These are phyloP conservation scores for Tillandsia leiboldiana DNA, from an alignment of 176 grass and related monocot species.

Conservation along the genomic window DNA sequence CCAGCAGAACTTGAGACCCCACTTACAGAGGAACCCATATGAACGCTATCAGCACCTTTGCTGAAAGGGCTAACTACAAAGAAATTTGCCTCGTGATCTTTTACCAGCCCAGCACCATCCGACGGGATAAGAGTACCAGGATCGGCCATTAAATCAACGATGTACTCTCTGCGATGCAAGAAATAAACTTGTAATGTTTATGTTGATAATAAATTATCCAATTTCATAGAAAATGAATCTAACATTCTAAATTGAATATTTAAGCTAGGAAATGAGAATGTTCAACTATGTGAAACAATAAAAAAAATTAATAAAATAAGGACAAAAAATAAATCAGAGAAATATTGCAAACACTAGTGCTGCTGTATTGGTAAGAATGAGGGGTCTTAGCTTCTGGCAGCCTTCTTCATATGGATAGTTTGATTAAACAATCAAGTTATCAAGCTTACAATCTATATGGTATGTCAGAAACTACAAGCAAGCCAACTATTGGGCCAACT, in stretches of 20 bases:
- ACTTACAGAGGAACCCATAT: slow-evolving; percentile 33
- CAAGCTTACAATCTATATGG: too few species aligned
- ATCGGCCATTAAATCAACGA: slow-evolving; percentile 91
- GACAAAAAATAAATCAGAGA: neutral
- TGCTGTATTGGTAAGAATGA: neutral
- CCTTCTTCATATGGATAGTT: too few species aligned
- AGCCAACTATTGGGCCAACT: too few species aligned
- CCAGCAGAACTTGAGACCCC: slow-evolving; percentile 35
- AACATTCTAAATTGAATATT: neutral
- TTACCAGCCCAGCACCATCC: slow-evolving; percentile 53
- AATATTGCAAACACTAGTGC: neutral
- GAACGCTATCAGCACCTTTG: slow-evolving; percentile 27
- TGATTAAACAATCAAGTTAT: too few species aligned
- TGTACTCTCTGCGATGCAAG: slow-evolving; percentile 59
- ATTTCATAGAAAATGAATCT: neutral
- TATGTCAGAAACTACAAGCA: too few species aligned
- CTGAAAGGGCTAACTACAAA: slow-evolving; percentile 32
- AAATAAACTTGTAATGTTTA: slow-evolving; percentile 7
- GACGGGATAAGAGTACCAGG: slow-evolving; percentile 87
- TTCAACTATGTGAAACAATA: neutral
- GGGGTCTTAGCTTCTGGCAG: neutral
- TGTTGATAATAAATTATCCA: neutral
- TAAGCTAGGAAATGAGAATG: neutral
- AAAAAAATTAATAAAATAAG: neutral
- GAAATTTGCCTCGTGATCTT: slow-evolving; percentile 43